Evolutionary conservation across 1,284 basidiomycete species (phyloP), one percentile per base, ranked within the genome.

Genomic region (Cutaneotrichosporon curvatum): DNA sequence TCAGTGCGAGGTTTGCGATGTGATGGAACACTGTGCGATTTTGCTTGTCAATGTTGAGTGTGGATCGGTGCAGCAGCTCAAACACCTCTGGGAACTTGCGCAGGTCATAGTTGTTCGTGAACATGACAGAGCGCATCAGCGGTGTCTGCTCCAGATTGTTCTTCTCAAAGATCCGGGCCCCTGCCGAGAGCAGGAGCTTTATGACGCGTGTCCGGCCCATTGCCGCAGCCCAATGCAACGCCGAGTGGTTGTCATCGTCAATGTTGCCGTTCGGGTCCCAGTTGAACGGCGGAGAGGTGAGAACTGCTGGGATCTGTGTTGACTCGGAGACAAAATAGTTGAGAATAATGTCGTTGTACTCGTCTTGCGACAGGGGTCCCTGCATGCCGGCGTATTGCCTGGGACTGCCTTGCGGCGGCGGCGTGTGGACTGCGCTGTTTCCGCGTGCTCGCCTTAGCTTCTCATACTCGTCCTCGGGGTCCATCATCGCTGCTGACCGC

Each of bases 241-340:
- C 84, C 0, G 94, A 96, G 70, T 99, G 95, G 0, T 91, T 91
- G 65, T 99, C 95, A 59, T 98, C 95, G 72, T 99, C 95, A 56
- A 99, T 98, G 40, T 85, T 83, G 76, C 92, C 87, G 65, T 98
- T 92, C 8, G 95, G 83, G 67, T 98, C 89, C 70, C 96, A 95
- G 73, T 96, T 88, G 36, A 80, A 67, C 3, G 95, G 92, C 4
- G 94, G 95, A 38, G 79, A 80, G 51, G 95, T 83, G 60, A 99
- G 82, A 47, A 97, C 78, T 20, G 81, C 76, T 4, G 95, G 95
- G 33, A 96, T 83, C 63, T 92, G 87, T 56, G 87, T 88, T 35
- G 90, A 87, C 71, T 99, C 95, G 37, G 94, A 96, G 60, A 99
- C 92, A 72, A 98, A 99, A 73, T 97, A 98, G 75, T 98, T 94